phyloP scores from a whole-genome alignment of 805 yeast species.

The Schwanniomyces pseudopolymorphus region DNA sequence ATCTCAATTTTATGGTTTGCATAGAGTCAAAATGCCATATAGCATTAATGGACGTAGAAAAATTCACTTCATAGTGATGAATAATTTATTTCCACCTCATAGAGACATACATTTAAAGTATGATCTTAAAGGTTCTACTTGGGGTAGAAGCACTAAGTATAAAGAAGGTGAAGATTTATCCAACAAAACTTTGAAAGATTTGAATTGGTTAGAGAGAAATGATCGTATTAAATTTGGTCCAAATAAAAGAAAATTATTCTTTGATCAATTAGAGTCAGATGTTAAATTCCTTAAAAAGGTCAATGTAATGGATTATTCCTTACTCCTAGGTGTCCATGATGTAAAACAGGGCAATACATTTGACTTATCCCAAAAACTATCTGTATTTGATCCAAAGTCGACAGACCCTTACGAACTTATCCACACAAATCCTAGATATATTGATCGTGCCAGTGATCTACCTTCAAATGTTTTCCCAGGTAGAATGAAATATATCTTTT shows the following conservation, averaged over 20 bases:
- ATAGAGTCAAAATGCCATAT: slow-evolving; percentile 86
- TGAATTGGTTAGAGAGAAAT: slow-evolving; percentile 77
- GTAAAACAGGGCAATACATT: slow-evolving; percentile 53
- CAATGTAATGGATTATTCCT: slow-evolving; percentile 94
- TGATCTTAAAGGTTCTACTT: slow-evolving; percentile 91
- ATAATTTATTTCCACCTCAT: slow-evolving; percentile 93
- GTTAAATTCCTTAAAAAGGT: slow-evolving; percentile 67
- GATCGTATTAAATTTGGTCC: slow-evolving; percentile 77
- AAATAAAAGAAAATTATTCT: slow-evolving; percentile 53
- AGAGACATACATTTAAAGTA: slow-evolving; percentile 80
- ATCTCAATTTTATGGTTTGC: slow-evolving; percentile 95
- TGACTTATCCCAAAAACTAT: slow-evolving; percentile 34
- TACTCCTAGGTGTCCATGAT: slow-evolving; percentile 86
- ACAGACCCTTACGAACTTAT: slow-evolving; percentile 37
- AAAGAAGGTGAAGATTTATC: slow-evolving; percentile 27
- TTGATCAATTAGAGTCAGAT: slow-evolving; percentile 73
- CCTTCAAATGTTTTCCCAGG: slow-evolving; percentile 46
- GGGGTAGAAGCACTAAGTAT: slow-evolving; percentile 65
- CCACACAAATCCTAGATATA: slow-evolving; percentile 46
- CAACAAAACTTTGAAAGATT: slow-evolving; percentile 69
- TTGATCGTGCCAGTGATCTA: slow-evolving; percentile 40
- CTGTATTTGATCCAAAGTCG: slow-evolving; percentile 46
- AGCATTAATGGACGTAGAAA: slow-evolving; percentile 57
- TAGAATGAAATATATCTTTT: slow-evolving; percentile 57
- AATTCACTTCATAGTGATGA: slow-evolving; percentile 94